phyloP scores from a whole-genome alignment of 2,329 filamentous ascomycete genomes.

The Grosmannia clavigera region DNA sequence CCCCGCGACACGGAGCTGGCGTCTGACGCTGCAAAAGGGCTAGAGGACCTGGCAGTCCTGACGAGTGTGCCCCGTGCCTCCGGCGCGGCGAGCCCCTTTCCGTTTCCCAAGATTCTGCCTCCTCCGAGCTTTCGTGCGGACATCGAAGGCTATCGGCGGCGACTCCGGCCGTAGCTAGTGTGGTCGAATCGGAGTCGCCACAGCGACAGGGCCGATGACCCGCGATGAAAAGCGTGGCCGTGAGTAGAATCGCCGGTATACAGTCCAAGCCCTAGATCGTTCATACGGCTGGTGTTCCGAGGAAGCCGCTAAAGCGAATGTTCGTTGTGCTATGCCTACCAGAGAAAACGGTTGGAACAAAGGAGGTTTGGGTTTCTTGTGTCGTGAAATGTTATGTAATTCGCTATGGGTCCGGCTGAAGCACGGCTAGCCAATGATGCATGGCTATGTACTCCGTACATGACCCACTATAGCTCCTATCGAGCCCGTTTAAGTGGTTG shows the following conservation, averaged over 20 bases:
- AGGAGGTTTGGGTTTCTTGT: background rate
- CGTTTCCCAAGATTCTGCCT: constrained; percentile 80
- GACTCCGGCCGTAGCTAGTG: constrained; percentile 1
- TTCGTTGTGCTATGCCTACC: background rate
- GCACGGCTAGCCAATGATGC: background rate
- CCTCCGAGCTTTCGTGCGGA: constrained; percentile 77
- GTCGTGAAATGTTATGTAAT: background rate
- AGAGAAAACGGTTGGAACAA: background rate
- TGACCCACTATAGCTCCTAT: background rate
- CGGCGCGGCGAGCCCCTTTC: constrained; percentile 65
- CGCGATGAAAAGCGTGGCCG: background rate
- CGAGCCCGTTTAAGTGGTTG: background rate
- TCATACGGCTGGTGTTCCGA: background rate
- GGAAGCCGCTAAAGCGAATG: background rate
- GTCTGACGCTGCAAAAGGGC: constrained; percentile 42
- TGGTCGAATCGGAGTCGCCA: background rate
- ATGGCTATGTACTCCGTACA: background rate
- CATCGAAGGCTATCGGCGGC: constrained; percentile 38
- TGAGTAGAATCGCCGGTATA: background rate
- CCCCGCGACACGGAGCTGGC: constrained; percentile 63
- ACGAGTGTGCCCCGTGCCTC: constrained; percentile 18
- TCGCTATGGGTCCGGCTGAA: background rate
- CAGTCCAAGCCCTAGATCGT: background rate
- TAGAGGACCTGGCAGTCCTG: constrained; percentile 36
- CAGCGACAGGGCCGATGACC: background rate